A percentile compares a stretch with the other conserved stretches of the same genome.
Evolutionary conservation across 75 land plant species (phyloP).

Genomic region (Cupressus sempervirens): DNA sequence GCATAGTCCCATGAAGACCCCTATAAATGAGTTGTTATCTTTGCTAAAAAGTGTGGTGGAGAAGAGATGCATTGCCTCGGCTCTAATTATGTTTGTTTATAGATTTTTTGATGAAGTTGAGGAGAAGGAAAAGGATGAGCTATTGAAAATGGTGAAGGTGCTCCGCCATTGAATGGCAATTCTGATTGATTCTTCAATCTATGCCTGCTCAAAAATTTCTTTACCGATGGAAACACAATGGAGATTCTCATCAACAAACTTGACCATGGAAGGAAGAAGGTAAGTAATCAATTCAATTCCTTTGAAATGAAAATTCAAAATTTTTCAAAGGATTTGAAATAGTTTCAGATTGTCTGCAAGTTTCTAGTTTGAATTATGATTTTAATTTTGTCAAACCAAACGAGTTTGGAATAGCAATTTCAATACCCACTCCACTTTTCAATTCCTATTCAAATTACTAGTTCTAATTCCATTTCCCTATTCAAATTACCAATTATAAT

Average conservation of each 20-base stretch:
- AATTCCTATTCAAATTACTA: no score
- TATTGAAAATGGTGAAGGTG: conserved; percentile 33
- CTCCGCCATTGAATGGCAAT: conserved; percentile 57
- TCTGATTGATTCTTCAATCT: conserved; percentile 58
- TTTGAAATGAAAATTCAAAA: not conserved
- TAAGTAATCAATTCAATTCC: conserved; percentile 9
- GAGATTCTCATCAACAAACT: conserved; percentile 55
- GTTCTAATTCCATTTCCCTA: no score
- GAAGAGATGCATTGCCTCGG: conserved; percentile 42
- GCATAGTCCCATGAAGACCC: no score
- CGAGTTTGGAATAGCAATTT: no score
- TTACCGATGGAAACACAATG: conserved; percentile 58
- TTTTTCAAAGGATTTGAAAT: not conserved
- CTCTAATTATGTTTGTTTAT: conserved; percentile 53
- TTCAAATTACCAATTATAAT: no score
- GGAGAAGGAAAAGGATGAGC: conserved; percentile 29
- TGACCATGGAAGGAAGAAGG: conserved; percentile 64
- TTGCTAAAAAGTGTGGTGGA: conserved; percentile 37
- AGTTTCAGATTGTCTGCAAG: not conserved
- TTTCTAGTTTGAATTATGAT: no score
- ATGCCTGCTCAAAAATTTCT: conserved; percentile 60
- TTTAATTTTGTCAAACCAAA: no score
- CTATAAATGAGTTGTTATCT: no score
- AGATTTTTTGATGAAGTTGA: conserved; percentile 47
- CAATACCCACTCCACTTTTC: no score